These are phyloP conservation scores for Salix brachista DNA, from an alignment of 345 rosid species.

Conservation along the genomic window DNA sequence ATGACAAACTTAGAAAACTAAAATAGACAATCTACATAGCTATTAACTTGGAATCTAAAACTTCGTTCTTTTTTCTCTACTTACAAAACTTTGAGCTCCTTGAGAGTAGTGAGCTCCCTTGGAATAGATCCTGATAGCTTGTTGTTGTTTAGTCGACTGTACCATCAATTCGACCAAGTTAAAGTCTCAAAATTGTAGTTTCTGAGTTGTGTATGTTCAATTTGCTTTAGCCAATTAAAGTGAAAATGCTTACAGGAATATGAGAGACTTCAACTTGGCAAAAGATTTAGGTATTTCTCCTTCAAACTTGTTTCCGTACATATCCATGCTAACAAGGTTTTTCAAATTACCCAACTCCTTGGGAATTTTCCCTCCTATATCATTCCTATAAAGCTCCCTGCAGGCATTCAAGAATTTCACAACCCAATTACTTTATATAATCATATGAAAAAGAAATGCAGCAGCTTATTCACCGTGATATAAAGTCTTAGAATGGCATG, in stretches of 20 bases:
- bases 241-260: slow-evolving; percentile 52
- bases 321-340: slow-evolving; percentile 56
- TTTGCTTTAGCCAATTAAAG: neutral
- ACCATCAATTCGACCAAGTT: slow-evolving; percentile 12
- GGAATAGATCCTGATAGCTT: slow-evolving; percentile 62
- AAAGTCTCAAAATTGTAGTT: neutral
- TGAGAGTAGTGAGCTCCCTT: slow-evolving; percentile 50
- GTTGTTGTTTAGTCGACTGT: slow-evolving; percentile 64
- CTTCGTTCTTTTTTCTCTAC: slow-evolving; percentile 19
- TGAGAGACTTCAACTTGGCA: slow-evolving; percentile 54
- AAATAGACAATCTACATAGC: neutral
- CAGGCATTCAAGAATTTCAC: slow-evolving; percentile 10
- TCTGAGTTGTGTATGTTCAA: neutral
- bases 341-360: slow-evolving; percentile 56
- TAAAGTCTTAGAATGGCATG: neutral
- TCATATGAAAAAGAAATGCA: neutral
- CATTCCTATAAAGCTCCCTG: slow-evolving; percentile 68
- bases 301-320: slow-evolving; percentile 49
- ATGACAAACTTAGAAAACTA: neutral
- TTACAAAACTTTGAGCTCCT: slow-evolving; percentile 61
- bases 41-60: neutral
- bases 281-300: slow-evolving; percentile 64
- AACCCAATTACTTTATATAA: neutral
- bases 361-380: slow-evolving; percentile 45
- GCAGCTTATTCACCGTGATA: neutral